Conservation (phyloP, 2,329 filamentous ascomycete genomes). For the Xylariaceae sp. region DNA sequence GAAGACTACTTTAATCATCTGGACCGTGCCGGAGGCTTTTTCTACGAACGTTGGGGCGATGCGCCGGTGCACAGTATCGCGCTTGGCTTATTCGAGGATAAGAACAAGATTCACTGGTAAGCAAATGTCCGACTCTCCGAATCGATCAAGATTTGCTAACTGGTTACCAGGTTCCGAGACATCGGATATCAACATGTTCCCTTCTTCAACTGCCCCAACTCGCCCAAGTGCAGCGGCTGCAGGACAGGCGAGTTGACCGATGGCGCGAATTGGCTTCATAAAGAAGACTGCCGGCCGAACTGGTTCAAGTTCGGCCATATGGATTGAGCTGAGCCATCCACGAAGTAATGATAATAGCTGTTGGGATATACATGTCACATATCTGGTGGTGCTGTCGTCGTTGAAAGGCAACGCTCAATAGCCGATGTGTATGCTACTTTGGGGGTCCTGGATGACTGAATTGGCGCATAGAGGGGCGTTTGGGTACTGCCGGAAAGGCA, state of each 20-base stretch:
- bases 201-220: slow-evolving; percentile 98
- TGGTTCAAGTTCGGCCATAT: slow-evolving; percentile 96
- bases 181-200: slow-evolving; percentile 98
- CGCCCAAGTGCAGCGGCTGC: slow-evolving; percentile 86
- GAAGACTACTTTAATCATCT: slow-evolving; percentile 96
- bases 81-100: slow-evolving; percentile 86
- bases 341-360: slow-evolving; percentile 1
- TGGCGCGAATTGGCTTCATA: slow-evolving; percentile 78
- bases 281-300: slow-evolving; percentile 90
- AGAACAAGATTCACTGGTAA: slow-evolving; percentile 88
- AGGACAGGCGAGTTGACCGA: slow-evolving; percentile 85
- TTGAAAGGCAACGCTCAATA: slow-evolving; percentile 1
- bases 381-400: slow-evolving; percentile 24
- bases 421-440: slow-evolving; percentile 5
- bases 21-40: slow-evolving; percentile 92
- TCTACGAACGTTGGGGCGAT: slow-evolving; percentile 98
- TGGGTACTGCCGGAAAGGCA: slow-evolving; percentile 10
- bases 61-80: slow-evolving; percentile 95
- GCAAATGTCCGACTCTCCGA: slow-evolving; percentile 29
- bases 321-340: slow-evolving; percentile 47
- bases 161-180: slow-evolving; percentile 82
- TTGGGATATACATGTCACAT: slow-evolving; percentile 17
- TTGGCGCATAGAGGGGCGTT: slow-evolving; percentile 23
- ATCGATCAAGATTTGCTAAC: slow-evolving; percentile 17
- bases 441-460: slow-evolving; percentile 9